Base-by-base conservation (phyloP, 1,139 yeast genomes). In the Geotrichum carabidarum region DNA sequence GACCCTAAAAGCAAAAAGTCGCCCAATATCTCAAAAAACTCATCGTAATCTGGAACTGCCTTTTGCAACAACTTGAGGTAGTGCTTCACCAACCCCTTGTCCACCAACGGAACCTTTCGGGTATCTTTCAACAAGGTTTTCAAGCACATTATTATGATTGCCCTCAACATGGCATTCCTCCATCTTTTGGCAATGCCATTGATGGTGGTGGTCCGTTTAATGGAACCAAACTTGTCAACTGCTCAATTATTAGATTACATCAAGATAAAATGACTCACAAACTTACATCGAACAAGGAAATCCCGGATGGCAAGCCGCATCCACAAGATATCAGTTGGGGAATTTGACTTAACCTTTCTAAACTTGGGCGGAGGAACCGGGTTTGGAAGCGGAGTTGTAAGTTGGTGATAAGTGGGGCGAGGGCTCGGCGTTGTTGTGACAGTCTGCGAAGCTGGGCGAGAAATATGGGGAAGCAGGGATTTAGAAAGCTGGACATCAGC, bases 141-240 rank as follows among this genome's bases (percentile, higher is more conserved):
- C 36, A 72, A 54, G 38, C 72, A 58, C n/a, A 69, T 58, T 11
- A 66, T 59, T 12, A 65, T 60, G 11, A 69, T 62, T 12, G 70
- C 63, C 58, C 72, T 72, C 62, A 62, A 68, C 48, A 71, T 60
- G 52, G 64, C 65, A 54, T 66, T 72, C 51, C 64, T 63, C 75
- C 76, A 72, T 8, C 65, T 65, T 30, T 58, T 59, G 8, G 67
- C 60, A 22, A 71, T 71, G 55, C 72, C 74, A 57, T 71, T 70
- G 40, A 72, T 58, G 1, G 65, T 59, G 3, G 66, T 60, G 51
- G 69, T 63, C 17, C 66, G 57, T 4, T 73, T 70, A 42, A 71
- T 58, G 17, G 68, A 60, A 48, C 71, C 68, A 34, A 68, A 63
- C 54, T 65, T 64, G 56, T 72, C 74, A 56, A 70, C 57, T 55